phyloP scores from a whole-genome alignment of 2,329 filamentous ascomycete genomes.

The Calonectria pseudoturangicola region DNA sequence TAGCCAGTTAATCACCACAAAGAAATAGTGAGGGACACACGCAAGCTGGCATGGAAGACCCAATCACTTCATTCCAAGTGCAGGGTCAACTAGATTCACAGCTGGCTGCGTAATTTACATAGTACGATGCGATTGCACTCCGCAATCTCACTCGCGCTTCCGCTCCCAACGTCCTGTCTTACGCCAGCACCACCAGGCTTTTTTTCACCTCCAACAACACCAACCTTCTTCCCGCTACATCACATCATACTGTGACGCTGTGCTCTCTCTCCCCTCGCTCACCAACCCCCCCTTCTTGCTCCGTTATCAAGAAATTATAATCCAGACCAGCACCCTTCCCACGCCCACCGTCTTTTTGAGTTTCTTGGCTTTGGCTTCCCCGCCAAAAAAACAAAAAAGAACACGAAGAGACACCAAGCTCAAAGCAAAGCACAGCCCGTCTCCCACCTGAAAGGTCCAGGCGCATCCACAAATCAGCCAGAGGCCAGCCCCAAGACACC shows the following conservation, averaged over 20 bases:
- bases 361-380: slow-evolving; percentile 26
- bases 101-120: slow-evolving; percentile 27
- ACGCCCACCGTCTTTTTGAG: slow-evolving; percentile 21
- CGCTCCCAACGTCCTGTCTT: slow-evolving; percentile 35
- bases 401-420: slow-evolving; percentile 11
- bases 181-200: slow-evolving; percentile 20
- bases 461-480: slow-evolving; percentile 39
- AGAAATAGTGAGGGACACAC: slow-evolving; percentile 3
- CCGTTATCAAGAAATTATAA: not conserved
- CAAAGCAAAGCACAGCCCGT: slow-evolving; percentile 24
- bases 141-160: slow-evolving; percentile 40
- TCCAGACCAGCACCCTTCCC: slow-evolving; percentile 4
- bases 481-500: slow-evolving; percentile 31
- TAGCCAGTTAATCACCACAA: slow-evolving; percentile 12
- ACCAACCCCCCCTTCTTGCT: not conserved
- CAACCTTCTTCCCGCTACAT: slow-evolving; percentile 10
- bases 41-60: slow-evolving; percentile 16
- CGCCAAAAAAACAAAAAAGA: slow-evolving; percentile 10
- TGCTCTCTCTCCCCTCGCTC: slow-evolving; percentile 26
- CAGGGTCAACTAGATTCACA: not conserved
- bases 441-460: slow-evolving; percentile 27
- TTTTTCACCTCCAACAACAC: slow-evolving; percentile 29
- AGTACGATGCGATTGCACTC: slow-evolving; percentile 35
- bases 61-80: slow-evolving; percentile 15
- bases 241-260: slow-evolving; percentile 26